phyloP scores from a whole-genome alignment of 2,329 filamentous ascomycete genomes.

The Trichoderma lentiforme region DNA sequence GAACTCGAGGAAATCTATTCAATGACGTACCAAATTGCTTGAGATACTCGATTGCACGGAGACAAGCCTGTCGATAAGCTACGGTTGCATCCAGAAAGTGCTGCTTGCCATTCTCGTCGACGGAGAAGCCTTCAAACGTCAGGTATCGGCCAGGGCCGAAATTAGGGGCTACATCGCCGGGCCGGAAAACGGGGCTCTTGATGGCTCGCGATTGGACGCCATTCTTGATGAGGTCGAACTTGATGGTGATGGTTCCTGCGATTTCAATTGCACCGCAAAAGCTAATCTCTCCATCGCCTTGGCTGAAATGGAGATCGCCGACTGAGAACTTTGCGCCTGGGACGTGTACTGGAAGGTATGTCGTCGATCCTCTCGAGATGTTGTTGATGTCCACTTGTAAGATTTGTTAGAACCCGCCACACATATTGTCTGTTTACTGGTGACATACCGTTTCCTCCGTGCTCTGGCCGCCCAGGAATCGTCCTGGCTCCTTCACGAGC shows the following conservation, averaged over 20 bases:
- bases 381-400: slow-evolving; percentile 78
- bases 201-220: slow-evolving; percentile 72
- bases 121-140: slow-evolving; percentile 70
- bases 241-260: slow-evolving; percentile 86
- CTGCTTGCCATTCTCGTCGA: slow-evolving; percentile 85
- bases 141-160: slow-evolving; percentile 69
- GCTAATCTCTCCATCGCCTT: slow-evolving; percentile 87
- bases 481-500: slow-evolving; percentile 78
- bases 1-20: not conserved
- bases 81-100: slow-evolving; percentile 84
- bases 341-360: slow-evolving; percentile 86
- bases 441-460: slow-evolving; percentile 66
- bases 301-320: slow-evolving; percentile 77
- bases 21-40: slow-evolving; percentile 31
- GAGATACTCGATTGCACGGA: slow-evolving; percentile 47
- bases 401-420: not conserved
- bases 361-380: slow-evolving; percentile 71
- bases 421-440: not conserved
- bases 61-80: slow-evolving; percentile 77
- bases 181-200: slow-evolving; percentile 81
- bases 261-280: slow-evolving; percentile 93
- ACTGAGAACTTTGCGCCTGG: slow-evolving; percentile 85
- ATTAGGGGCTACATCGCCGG: slow-evolving; percentile 82
- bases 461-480: slow-evolving; percentile 78
- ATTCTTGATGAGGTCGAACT: slow-evolving; percentile 81